A percentile compares a stretch with the other conserved stretches of the same genome.
Evolutionary conservation across 1,139 yeast genomes (phyloP).

Genomic region (Keqinozyma sinolaborantium): DNA sequence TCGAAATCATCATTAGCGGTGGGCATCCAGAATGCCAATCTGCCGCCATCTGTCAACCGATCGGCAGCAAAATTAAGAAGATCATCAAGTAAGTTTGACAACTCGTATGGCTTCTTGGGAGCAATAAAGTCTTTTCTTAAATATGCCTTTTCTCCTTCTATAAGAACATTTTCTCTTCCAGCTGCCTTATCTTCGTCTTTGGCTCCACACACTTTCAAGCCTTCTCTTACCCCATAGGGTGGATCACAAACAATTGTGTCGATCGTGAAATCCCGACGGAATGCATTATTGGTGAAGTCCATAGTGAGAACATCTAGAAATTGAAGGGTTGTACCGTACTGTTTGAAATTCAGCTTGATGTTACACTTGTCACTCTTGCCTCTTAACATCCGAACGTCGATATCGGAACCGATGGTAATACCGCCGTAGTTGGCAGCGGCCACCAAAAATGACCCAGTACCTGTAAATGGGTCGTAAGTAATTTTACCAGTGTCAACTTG

Average conservation of each 20-base stretch:
- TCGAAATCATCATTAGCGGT: conserved; percentile 87
- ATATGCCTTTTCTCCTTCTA: conserved; percentile 78
- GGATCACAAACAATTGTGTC: conserved; percentile 94
- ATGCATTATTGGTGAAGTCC: conserved; percentile 92
- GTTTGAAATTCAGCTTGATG: conserved; percentile 66
- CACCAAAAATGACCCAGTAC: conserved; percentile 91
- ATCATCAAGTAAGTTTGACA: conserved; percentile 74
- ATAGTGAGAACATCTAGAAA: conserved; percentile 79
- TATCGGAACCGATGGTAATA: conserved; percentile 80
- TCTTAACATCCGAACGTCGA: conserved; percentile 77
- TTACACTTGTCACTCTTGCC: conserved; percentile 60
- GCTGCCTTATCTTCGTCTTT: conserved; percentile 51
- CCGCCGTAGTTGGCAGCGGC: conserved; percentile 90
- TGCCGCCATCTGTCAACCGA: conserved; percentile 68
- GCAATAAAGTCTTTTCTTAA: conserved; percentile 81
- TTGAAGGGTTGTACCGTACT: conserved; percentile 57
- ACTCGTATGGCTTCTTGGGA: conserved; percentile 86
- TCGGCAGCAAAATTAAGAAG: conserved; percentile 68
- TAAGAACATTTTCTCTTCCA: conserved; percentile 67
- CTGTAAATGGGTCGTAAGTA: conserved; percentile 92
- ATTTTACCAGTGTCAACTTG: conserved; percentile 64
- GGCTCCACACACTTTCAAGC: conserved; percentile 89
- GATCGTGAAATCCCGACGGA: conserved; percentile 57
- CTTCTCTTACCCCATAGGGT: conserved; percentile 97
- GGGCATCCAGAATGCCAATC: conserved; percentile 98